These are phyloP conservation scores for Elymus sibiricus DNA, from an alignment of 176 grass and related monocot genomes.

Conservation along the genomic window DNA sequence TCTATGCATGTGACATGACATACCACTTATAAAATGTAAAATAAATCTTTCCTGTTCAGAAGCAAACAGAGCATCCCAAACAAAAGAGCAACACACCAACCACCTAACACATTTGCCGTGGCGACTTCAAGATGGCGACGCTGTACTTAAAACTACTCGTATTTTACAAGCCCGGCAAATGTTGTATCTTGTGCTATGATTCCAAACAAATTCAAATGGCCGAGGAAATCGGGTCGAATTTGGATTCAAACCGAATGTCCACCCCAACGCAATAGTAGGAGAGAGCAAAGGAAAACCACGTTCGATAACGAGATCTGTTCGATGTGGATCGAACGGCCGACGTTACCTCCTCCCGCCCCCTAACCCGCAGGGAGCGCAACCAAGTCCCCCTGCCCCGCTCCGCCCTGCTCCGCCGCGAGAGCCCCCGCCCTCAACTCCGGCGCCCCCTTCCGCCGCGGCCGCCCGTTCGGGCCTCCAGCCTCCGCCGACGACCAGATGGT, in stretches of 20 bases:
- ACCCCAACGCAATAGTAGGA: not conserved
- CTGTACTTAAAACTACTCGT: too few species aligned
- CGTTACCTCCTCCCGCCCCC: not conserved
- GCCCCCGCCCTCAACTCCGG: not conserved
- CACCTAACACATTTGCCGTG: too few species aligned
- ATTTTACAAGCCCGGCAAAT: too few species aligned
- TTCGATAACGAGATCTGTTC: not conserved
- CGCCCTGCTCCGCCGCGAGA: not conserved
- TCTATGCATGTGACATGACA: too few species aligned
- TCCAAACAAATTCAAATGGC: not conserved
- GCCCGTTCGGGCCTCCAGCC: not conserved
- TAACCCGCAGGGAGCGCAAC: not conserved
- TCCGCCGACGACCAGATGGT: not conserved
- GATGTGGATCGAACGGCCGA: not conserved
- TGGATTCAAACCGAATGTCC: not conserved
- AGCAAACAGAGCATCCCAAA: too few species aligned
- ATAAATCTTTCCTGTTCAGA: too few species aligned
- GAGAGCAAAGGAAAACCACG: not conserved
- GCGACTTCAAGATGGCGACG: too few species aligned
- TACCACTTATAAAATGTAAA: too few species aligned
- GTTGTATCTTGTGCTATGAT: too few species aligned
- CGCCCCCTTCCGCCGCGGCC: not conserved
- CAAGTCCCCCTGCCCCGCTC: not conserved
- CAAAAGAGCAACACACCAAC: too few species aligned
- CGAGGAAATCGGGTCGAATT: not conserved